Base-by-base conservation (phyloP, 495 filamentous ascomycete genomes). In the Trichocladium uniseriatum region DNA sequence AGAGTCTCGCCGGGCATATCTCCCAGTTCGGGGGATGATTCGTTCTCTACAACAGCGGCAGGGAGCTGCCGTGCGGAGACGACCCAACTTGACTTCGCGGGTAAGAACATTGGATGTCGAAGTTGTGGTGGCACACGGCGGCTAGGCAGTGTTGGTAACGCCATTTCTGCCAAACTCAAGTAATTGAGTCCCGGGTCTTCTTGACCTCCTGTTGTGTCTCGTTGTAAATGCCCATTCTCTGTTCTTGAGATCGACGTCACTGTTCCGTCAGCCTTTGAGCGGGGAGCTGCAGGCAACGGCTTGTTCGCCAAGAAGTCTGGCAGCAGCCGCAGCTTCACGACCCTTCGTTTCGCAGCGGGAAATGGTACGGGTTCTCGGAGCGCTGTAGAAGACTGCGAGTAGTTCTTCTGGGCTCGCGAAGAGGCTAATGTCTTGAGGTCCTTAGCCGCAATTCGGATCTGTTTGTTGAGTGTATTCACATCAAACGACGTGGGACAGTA, bases 31-130 rank as follows among this genome's bases (percentile, higher is more conserved):
- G n/a, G n/a, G n/a, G n/a, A n/a, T n/a, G n/a, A n/a, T 48, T 61
- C 45, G 8, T 68, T 63, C 45, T 68, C 63, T 13, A 58, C 43
- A 3, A 68, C 66, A 1, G 61, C 53, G 2, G 45, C 41, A 5
- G 58, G 58, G 18, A 51, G 45, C 18, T 51, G 41, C 3, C 50
- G 43, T 14, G 42, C n/a, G 13, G 28, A 16, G 10, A 37, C 29
- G 13, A 9, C 32, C 56, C 51, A 49, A 14, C 29, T 45, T 16
- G 45, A 39, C 8, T 50, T 53, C 29, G 31, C 45, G 24, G 49
- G 35, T 19, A 53, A 31, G 6, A 36, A 14, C 2, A 48, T 36
- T 32, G 41, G 42, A 22, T 53, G 49, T 15, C 46, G 53, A 24
- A 41, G 7, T 22, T 59, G 48, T 14, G 48, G 45, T 2, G 56